phyloP scores from a whole-genome alignment of 2,329 filamentous ascomycete genomes.

The Exophiala sideris region DNA sequence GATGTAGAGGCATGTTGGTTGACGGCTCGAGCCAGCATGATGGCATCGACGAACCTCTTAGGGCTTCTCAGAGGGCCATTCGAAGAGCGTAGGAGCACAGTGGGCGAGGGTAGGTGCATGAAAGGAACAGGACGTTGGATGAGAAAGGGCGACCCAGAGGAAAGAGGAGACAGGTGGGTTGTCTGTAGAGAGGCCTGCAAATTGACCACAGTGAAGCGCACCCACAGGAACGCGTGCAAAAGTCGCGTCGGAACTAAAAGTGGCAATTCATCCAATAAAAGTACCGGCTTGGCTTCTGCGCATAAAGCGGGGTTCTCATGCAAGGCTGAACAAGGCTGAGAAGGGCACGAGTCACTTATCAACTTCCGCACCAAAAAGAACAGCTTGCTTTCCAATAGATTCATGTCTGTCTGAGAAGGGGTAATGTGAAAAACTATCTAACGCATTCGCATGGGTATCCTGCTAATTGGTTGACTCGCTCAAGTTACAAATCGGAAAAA shows the following conservation, averaged over 20 bases:
- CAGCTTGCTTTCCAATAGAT: not conserved
- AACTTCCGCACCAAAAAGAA: not conserved
- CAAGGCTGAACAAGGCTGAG: conserved; percentile 1
- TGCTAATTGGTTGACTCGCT: too few relatives aligned
- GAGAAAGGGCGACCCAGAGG: not conserved
- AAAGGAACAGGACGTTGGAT: conserved; percentile 3
- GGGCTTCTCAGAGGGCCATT: conserved; percentile 22
- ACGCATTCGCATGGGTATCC: too few relatives aligned
- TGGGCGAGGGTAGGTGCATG: conserved; percentile 13
- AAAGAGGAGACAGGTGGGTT: not conserved
- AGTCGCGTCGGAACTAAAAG: not conserved
- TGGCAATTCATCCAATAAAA: not conserved
- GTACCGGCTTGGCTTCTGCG: not conserved
- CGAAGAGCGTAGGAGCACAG: conserved; percentile 14
- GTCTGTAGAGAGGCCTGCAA: not conserved
- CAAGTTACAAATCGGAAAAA: too few relatives aligned
- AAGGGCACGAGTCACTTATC: not conserved
- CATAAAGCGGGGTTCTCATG: not conserved
- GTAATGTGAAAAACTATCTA: too few relatives aligned
- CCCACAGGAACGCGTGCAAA: not conserved
- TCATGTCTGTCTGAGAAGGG: too few relatives aligned
- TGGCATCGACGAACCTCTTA: conserved; percentile 20
- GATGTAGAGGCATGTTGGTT: conserved; percentile 20
- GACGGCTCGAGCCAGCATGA: conserved; percentile 22
- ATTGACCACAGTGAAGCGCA: not conserved